Base-by-base conservation (phyloP, 805 yeast genomes). In the Brettanomyces bruxellensis region DNA sequence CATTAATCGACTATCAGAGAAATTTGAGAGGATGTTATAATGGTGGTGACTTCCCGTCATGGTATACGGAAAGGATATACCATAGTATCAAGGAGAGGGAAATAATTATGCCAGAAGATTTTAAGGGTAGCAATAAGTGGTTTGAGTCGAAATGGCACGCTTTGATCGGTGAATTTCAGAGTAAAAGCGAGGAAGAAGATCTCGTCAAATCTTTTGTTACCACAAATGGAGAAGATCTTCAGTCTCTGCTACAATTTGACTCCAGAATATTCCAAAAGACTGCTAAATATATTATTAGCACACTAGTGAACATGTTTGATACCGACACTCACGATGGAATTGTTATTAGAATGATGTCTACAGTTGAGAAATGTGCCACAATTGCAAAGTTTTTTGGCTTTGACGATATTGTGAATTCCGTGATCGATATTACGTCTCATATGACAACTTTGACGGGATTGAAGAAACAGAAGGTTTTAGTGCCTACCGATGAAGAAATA, bases 51-150 rank as follows among this genome's bases (percentile, higher is more conserved):
- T 90, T 86, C 67, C 91, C 95, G 3, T 73, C 73, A 24, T 89
- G 95, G 86, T 91, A 88, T 58, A 69, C 91, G 50, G 80, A 82
- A 49, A 84, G 77, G 51, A 88, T 91, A 25, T 93, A 86, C 63
- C 68, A 75, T 25, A 84, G 95, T 1, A 90, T 93, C 46, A 75
- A 79, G 50, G 86, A 83, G 47, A 77, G 84, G 45, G 99, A 93
- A 64, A 93, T 93, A 51, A 87, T 93, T 43, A 86, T 95, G 90
- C 98, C 99, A 0, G 98, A 93, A 57, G 99, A 93, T 58, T 97
- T 91, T 55, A 95, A 88, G 60, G 93, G 91, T 13, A 86, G 89
- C 9, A 86, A 88, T 22, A 88, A 85, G 59, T 84, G 95, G 81
- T 91, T 90, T 64, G 97, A 90, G 59, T 91, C 86, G 57, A 72